phyloP scores from a whole-genome alignment of 2,329 filamentous ascomycete species.

The Xylariomycetidae sp. region DNA sequence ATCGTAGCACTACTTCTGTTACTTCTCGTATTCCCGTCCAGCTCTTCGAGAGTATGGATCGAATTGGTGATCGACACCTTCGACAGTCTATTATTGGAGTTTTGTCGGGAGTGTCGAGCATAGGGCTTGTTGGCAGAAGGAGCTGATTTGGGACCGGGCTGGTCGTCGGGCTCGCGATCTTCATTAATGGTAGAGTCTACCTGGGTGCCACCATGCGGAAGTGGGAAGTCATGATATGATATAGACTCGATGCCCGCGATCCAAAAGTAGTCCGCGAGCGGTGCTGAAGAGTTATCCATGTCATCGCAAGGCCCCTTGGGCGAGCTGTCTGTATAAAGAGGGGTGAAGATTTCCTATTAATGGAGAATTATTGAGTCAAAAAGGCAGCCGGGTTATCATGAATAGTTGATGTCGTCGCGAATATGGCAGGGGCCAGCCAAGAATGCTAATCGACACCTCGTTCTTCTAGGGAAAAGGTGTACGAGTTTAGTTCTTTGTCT shows the following conservation, averaged over 20 bases:
- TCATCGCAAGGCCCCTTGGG: conserved; percentile 30
- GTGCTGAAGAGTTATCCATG: conserved; percentile 59
- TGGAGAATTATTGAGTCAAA: no score
- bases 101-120: conserved; percentile 58
- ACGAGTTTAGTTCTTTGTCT: no score
- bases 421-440: no score
- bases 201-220: conserved; percentile 31
- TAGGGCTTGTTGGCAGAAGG: conserved; percentile 31
- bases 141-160: conserved; percentile 23
- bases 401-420: no score
- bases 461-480: no score
- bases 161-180: conserved; percentile 53
- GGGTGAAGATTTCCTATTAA: no score
- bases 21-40: conserved; percentile 54
- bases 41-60: conserved; percentile 53
- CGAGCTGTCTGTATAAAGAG: no score
- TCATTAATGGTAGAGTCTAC: conserved; percentile 59
- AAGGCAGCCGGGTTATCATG: no score
- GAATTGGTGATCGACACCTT: conserved; percentile 47
- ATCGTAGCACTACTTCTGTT: conserved; percentile 66
- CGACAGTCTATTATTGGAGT: conserved; percentile 54
- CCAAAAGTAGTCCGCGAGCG: conserved; percentile 73
- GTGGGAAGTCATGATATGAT: conserved; percentile 54
- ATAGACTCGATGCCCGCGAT: conserved; percentile 67
- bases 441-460: no score